Percentiles rank a stretch among this genome's conserved stretches.
Evolutionary conservation across 2,329 filamentous ascomycete genomes (phyloP).

Genomic region (Penicillium aurantiogriseum): DNA sequence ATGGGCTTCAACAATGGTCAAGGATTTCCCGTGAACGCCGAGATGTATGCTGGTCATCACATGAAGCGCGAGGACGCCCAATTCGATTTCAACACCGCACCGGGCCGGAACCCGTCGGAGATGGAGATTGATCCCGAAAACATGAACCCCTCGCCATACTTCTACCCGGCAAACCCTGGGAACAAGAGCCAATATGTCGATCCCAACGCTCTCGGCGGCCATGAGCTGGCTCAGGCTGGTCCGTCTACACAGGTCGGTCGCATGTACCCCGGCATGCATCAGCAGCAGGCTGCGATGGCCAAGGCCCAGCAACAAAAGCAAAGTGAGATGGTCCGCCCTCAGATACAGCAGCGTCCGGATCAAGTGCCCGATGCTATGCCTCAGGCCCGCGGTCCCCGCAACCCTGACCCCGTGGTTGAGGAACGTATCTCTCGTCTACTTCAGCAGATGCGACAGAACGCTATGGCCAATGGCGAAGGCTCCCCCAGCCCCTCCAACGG

Average conservation of each 20-base stretch:
- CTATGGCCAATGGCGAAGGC: conserved; percentile 56
- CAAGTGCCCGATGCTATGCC: conserved; percentile 29
- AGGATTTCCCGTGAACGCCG: conserved; percentile 54
- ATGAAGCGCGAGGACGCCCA: conserved; percentile 37
- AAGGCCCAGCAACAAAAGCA: conserved; percentile 69
- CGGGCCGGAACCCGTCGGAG: conserved; percentile 55
- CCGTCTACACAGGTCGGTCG: conserved; percentile 62
- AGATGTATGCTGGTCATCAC: conserved; percentile 54
- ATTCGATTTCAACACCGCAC: conserved; percentile 70
- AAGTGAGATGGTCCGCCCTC: conserved; percentile 59
- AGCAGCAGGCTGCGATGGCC: conserved; percentile 76
- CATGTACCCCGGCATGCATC: conserved; percentile 91
- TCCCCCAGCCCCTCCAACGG: conserved; percentile 38
- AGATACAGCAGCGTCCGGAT: conserved; percentile 44
- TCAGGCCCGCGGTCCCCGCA: conserved; percentile 35
- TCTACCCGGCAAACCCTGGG: conserved; percentile 53
- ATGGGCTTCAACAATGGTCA: conserved; percentile 40
- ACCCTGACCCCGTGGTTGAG: conserved; percentile 70
- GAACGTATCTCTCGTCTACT: conserved; percentile 92
- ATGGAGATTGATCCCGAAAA: conserved; percentile 70
- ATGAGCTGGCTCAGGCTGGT: conserved; percentile 57
- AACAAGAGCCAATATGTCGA: conserved; percentile 62
- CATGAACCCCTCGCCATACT: conserved; percentile 61
- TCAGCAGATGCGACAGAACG: conserved; percentile 82
- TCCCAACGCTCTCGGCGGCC: conserved; percentile 66